Evolutionary conservation across 768 basidiomycete species (phyloP).

Genomic region (Russula virescens): DNA sequence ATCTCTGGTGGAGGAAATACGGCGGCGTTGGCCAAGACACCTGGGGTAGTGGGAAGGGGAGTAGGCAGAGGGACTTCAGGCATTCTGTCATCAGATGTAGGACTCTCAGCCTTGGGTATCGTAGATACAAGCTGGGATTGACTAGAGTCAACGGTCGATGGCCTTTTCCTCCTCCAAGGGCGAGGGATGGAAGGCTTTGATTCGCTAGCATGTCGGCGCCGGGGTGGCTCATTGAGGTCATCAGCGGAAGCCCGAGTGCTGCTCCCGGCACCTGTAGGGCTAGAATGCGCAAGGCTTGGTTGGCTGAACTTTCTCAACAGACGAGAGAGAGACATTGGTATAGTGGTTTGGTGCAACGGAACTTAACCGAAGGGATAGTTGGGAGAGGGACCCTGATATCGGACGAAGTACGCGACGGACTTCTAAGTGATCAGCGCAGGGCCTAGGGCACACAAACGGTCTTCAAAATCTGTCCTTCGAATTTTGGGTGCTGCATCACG

Average conservation of each 20-base stretch:
- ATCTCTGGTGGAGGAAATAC: background rate
- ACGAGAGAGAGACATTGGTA: constrained; percentile 6
- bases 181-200: background rate
- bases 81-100: background rate
- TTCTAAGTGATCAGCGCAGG: no score
- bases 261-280: background rate
- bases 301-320: constrained; percentile 5
- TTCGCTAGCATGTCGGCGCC: background rate
- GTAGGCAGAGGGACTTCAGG: background rate
- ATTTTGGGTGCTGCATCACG: background rate
- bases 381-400: no score
- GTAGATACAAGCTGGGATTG: background rate
- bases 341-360: background rate
- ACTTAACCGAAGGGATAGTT: background rate
- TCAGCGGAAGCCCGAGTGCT: background rate
- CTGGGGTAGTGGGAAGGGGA: background rate
- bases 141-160: background rate
- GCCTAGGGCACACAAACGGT: no score
- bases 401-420: no score
- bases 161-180: background rate
- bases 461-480: no score
- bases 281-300: background rate
- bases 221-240: background rate
- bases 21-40: background rate
- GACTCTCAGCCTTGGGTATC: background rate